Evolutionary conservation across 352 stramenopile species (phyloP).

Genomic region (Pythium monospermum): DNA sequence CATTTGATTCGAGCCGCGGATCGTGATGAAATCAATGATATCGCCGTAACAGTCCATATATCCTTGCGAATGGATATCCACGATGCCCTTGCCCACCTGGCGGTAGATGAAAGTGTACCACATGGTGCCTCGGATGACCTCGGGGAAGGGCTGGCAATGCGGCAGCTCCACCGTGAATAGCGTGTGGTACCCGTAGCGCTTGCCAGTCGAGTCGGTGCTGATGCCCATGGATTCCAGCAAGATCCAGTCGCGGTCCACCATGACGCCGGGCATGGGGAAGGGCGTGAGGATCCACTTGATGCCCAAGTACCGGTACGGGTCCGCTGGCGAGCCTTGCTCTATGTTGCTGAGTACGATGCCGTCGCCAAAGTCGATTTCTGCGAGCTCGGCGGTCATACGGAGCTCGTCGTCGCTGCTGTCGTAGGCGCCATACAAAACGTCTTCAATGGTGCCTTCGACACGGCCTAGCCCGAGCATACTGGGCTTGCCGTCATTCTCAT

Average conservation of each 20-base stretch:
- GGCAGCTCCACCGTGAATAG: conserved; percentile 43
- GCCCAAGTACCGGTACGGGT: conserved; percentile 50
- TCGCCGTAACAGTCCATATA: conserved; percentile 38
- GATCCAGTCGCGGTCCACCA: conserved; percentile 34
- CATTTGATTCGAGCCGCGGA: conserved; percentile 22
- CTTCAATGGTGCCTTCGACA: conserved; percentile 45
- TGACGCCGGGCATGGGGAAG: conserved; percentile 21
- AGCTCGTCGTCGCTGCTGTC: conserved; percentile 43
- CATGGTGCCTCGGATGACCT: conserved; percentile 36
- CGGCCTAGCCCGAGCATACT: conserved; percentile 37
- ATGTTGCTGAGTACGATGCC: conserved; percentile 31
- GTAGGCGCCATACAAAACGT: conserved; percentile 48
- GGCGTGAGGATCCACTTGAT: conserved; percentile 39
- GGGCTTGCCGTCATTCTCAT: conserved; percentile 20
- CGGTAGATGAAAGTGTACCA: conserved; percentile 43
- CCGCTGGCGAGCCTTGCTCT: conserved; percentile 28
- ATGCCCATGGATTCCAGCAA: conserved; percentile 46
- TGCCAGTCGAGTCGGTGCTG: conserved; percentile 23
- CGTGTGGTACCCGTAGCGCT: conserved; percentile 37
- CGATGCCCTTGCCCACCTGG: conserved; percentile 26
- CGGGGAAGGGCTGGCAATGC: conserved; percentile 35
- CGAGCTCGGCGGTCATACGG: conserved; percentile 31
- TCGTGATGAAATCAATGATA: conserved; percentile 17
- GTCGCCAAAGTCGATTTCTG: conserved; percentile 28
- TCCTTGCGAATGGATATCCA: conserved; percentile 42